Base-by-base conservation (phyloP, 225 moss, liverwort and hornwort species). In the Pseudoscleropodium purum region DNA sequence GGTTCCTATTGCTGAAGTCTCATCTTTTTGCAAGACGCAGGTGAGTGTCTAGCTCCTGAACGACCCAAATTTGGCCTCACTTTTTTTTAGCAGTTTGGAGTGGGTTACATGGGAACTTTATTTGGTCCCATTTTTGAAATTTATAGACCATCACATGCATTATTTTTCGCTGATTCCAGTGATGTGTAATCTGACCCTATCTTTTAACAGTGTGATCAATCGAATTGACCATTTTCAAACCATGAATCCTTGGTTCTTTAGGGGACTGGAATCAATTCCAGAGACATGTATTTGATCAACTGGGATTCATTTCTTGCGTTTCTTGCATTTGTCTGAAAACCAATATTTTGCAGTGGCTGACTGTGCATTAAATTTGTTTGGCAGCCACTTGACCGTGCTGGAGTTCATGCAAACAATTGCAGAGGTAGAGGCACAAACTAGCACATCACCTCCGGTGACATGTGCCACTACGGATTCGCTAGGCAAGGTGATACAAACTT, bases 341-440 rank as follows among this genome's bases (percentile, higher is more conserved):
- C 18, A 30, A 37, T 30, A 57, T 77, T 78, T 54, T 82, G 52
- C 64, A 63, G 15, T 57, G 69, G 5, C 85, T 89, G 36, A 89
- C 85, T 29, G 59, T 68, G 84, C 63, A 49, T 79, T 78, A 24
- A 37, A 63, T 43, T 84, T 76, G n/a, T 79, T 87, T 86, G 91
- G 89, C 98, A 99, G 98, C 89, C 95, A 97, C 74, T 91, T 99
- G 91, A 99, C 99, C 20, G 97, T 99, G 41, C 79, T 97, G 88
- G 95, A 96, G 87, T 99, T 97, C 89, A 97, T 99, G 94, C 93
- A 95, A 78, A 95, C 87, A 15, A 92, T 96, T 81, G 93, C 93
- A 34, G 92, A 93, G 59, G 91, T 85, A 81, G 89, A 91, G 86
- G 75, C 76, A 41, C 91, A 91, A 84, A 79, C 77, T 34, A 93